Base-by-base conservation (phyloP, 1,284 basidiomycete species). In the Thelephora terrestris region DNA sequence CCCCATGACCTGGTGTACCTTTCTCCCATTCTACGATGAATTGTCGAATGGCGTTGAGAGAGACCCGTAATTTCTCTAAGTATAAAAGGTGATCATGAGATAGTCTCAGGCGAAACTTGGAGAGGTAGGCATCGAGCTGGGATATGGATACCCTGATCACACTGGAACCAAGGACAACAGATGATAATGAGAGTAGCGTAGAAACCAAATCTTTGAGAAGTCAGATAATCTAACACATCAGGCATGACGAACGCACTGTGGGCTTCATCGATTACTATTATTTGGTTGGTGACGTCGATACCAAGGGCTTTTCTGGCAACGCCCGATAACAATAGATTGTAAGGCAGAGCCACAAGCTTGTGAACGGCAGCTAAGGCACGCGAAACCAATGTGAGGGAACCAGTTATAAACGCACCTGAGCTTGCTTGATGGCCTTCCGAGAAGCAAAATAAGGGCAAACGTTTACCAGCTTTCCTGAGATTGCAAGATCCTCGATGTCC, bases 381-480 rank as follows among this genome's bases (percentile, higher is more conserved):
- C n/a, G 20, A 3, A 25, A n/a, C 21, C 24, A 48, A 35, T 39
- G n/a, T n/a, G 48, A 38, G 34, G 27, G 34, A 45, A 43, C 32
- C 21, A 34, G 36, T n/a, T n/a, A 44, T 32, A 37, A 21, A 57
- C 69, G 43, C 52, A 91, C 91, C 71, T 98, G 87, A 25, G 95
- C 91, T 62, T 93, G 86, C 45, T 85, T 81, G 46, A 97, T 89
- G 7, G 91, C 91, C 47, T 78, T 72, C 43, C 95, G 72, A 4
- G 91, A 87, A 3, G 87, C 91, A 65, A 96, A 99, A 66, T 99
- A 99, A 0, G 94, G 92, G 61, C 96, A 99, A 2, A 80, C 83
- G 44, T 83, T 73, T 4, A 76, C 67, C 39, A 68, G 71, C 60
- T 65, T 70, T 7, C 95, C 94, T 4, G 84, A 69, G 9, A 65